Conservation (phyloP, 495 filamentous ascomycete species). For the Penicillium salamii region DNA sequence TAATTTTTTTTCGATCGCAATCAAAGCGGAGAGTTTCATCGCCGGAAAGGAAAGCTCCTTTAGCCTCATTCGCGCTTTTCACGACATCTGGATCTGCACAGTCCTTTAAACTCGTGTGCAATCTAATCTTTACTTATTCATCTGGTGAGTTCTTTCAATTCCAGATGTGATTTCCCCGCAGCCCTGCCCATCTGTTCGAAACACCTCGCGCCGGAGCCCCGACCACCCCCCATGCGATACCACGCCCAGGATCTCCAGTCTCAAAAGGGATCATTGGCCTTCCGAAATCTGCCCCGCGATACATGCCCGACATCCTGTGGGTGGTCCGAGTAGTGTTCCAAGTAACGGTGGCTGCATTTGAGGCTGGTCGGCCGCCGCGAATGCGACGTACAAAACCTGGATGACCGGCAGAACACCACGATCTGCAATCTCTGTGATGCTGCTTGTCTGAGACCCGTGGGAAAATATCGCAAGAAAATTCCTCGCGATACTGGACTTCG, state of each 20-base stretch:
- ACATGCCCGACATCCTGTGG: background rate
- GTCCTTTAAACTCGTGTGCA: constrained; percentile 5
- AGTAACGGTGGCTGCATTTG: constrained; percentile 1
- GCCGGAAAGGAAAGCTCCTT: constrained; percentile 36
- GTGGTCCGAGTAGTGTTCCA: background rate
- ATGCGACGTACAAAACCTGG: constrained; percentile 8
- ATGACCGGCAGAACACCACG: background rate
- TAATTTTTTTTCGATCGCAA: constrained; percentile 26
- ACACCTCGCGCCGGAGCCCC: constrained; percentile 14
- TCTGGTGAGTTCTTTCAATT: constrained; percentile 21
- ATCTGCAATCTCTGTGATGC: background rate
- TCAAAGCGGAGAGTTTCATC: constrained; percentile 29
- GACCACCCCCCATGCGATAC: constrained; percentile 5
- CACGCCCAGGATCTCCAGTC: background rate
- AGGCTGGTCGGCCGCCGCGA: constrained; percentile 2
- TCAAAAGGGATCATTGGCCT: background rate
- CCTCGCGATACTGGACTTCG: too few relatives aligned
- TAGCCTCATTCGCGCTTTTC: constrained; percentile 30
- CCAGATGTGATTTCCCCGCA: constrained; percentile 15
- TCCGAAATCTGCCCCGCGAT: background rate
- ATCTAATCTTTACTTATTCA: constrained; percentile 5
- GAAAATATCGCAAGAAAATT: too few relatives aligned
- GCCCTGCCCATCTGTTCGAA: constrained; percentile 13
- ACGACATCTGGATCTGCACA: constrained; percentile 13
- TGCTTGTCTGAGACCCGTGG: background rate